phyloP scores from a whole-genome alignment of 2,329 filamentous ascomycete genomes.

The Cladosporium sphaerospermum region DNA sequence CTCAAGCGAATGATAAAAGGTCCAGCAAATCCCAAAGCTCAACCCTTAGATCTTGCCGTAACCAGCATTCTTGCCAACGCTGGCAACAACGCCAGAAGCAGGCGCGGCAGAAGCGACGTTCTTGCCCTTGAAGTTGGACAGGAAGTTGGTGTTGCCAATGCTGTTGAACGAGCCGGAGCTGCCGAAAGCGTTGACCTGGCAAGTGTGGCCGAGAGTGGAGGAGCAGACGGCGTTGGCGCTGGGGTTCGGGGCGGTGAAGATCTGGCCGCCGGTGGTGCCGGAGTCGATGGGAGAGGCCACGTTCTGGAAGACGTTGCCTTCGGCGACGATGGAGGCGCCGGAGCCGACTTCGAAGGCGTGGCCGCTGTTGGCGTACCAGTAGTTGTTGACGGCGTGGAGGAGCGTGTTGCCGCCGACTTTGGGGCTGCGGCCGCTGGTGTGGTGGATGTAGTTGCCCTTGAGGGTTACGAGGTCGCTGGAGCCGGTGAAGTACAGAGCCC shows the following conservation, averaged over 20 bases:
- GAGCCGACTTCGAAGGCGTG: conserved; percentile 48
- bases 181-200: conserved; percentile 41
- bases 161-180: conserved; percentile 14
- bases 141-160: conserved; percentile 40
- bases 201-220: conserved; percentile 43
- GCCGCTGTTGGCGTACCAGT: conserved; percentile 46
- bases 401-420: conserved; percentile 51
- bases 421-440: conserved; percentile 48
- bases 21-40: neutral
- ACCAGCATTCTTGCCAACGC: conserved; percentile 38
- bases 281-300: conserved; percentile 38
- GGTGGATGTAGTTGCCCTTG: conserved; percentile 55
- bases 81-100: conserved; percentile 29
- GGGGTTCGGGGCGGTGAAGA: conserved; percentile 34
- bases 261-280: conserved; percentile 29
- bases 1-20: too few relatives aligned
- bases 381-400: conserved; percentile 56
- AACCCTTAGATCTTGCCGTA: conserved; percentile 33
- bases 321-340: conserved; percentile 42
- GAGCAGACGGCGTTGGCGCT: conserved; percentile 14
- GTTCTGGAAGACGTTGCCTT: conserved; percentile 55
- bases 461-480: conserved; percentile 48
- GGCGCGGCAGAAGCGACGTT: conserved; percentile 42
- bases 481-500: conserved; percentile 51
- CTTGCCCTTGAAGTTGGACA: conserved; percentile 48